Evolutionary conservation across 1,284 basidiomycete genomes (phyloP).

Genomic region (Limonomyces culmigenus): DNA sequence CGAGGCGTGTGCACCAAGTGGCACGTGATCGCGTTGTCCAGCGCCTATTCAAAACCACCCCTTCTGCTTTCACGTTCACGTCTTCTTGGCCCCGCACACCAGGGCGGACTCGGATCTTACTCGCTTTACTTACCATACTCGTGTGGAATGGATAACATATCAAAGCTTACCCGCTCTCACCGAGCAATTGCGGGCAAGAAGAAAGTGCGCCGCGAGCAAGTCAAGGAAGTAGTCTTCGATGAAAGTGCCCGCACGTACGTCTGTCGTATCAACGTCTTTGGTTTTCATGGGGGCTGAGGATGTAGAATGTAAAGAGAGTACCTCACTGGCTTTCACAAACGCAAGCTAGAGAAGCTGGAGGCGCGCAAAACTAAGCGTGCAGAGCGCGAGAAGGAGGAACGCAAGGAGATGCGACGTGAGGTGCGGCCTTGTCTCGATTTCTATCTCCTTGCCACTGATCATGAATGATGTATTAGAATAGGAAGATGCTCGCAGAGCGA

Average conservation of each 20-base stretch:
- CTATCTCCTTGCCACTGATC: constrained; percentile 5
- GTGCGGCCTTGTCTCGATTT: constrained; percentile 18
- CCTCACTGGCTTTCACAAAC: constrained; percentile 76
- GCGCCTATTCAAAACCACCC: too few relatives aligned
- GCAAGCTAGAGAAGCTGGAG: constrained; percentile 63
- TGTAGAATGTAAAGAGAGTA: constrained; percentile 38
- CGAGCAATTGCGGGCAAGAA: constrained; percentile 43
- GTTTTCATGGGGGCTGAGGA: constrained; percentile 7
- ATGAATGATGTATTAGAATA: background rate
- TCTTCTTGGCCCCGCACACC: too few relatives aligned
- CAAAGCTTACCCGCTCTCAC: constrained; percentile 50
- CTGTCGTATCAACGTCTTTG: too few relatives aligned
- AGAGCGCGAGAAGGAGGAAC: constrained; percentile 51
- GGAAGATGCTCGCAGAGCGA: constrained; percentile 52
- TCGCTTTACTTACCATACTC: too few relatives aligned
- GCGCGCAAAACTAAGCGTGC: constrained; percentile 48
- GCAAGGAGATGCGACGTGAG: constrained; percentile 50
- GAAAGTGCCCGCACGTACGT: constrained; percentile 56
- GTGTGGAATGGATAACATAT: too few relatives aligned
- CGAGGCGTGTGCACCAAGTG: too few relatives aligned
- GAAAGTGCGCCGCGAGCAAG: constrained; percentile 33
- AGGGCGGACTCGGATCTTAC: too few relatives aligned
- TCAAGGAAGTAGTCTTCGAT: constrained; percentile 63
- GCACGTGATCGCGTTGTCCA: too few relatives aligned
- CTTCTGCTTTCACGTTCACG: too few relatives aligned